Evolutionary conservation across 768 basidiomycete genomes (phyloP), one percentile per base, ranked within the genome.

Genomic region (Mycena alexandri): DNA sequence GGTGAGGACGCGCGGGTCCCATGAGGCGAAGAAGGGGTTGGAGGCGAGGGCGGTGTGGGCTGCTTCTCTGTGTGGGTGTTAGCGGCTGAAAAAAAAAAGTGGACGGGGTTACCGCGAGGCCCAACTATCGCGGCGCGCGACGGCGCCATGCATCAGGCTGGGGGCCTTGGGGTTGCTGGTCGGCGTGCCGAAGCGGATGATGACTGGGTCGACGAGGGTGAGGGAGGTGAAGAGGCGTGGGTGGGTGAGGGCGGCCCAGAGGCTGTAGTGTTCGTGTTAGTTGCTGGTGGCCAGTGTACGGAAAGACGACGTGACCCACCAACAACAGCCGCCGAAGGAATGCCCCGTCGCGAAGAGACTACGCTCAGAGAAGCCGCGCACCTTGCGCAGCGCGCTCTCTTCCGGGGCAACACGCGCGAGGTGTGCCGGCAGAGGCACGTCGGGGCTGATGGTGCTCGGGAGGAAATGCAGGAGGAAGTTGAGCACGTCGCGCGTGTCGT

Each of bases 161-260:
- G 76, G 64, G 68, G 46, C 55, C 41, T 47, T 52, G 17, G 64
- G 67, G 42, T 71, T 55, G 53, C 63, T 9, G 43, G 65, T 57
- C 62, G 59, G 66, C 29, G 77, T 78, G 51, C 78, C 77, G 44
- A 80, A 75, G 38, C 72, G 75, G 1, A 68, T 57, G 42, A 93
- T 87, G 74, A 96, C 87, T 0, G 96, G 94, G 75, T 98, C 96
- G 29, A 95, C 77, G 24, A 96, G 84, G 46, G 93, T 79, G 43
- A 97, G 79, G 0, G 87, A 86, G 36, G 88, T 82, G 79, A 95
- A 96, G 9, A 96, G 80, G 1, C 80, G 79, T 0, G 94, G 93
- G 63, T 82, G 80, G 46, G 85, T 82, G 25, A 89, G 71, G 3
- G 93, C 91, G 1, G 89, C 93, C 43, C 89, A 85, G n/a, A 86